Base-by-base conservation (phyloP, 768 basidiomycete genomes). In the Lactarius hatsudake region DNA sequence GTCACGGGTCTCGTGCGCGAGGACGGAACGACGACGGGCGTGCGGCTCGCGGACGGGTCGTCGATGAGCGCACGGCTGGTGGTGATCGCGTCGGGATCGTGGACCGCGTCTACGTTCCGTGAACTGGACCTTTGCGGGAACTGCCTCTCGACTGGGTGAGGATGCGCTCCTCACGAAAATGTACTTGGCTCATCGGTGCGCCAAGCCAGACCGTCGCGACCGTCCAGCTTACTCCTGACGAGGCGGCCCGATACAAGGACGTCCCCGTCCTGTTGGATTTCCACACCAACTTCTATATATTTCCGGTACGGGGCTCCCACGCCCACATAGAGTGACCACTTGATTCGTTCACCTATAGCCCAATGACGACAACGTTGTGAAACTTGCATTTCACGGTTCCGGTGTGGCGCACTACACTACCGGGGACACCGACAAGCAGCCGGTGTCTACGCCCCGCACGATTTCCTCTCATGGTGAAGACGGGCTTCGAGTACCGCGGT, bases 51-150 rank as follows among this genome's bases (percentile, higher is more conserved):
- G 26, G 85, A 88, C 73, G 91, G 89, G 9, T 78, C 79, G 3
- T 69, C 74, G 13, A 83, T 86, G 69, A 71, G 77, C 18, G 90
- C 87, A 1, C 83, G 87, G 62, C 70, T 86, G 57, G 82, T 93
- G 9, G 79, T 96, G 34, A 75, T 95, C 40, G 86, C 92, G 9
- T 79, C 87, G 17, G 94, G 94, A 28, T 84, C 89, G 6, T 97
- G 96, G 96, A 94, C 94, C 1, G 86, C 91, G 10, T 88, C 88
- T 1, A 75, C 87, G 1, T 93, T 96, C 73, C 86, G 88, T 9
- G 82, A 83, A 45, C 76, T 88, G 10, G 76, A 78, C 15, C 73
- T 90, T 45, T 78, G 81, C 18, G 74, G 78, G 2, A 79, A 76
- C 28, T 88, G 88, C 68, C 76, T 88, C 9, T 92, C 96, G 2